These are phyloP conservation scores for Cladosporium phlei DNA, from an alignment of 2,329 filamentous ascomycete species.

Conservation along the genomic window DNA sequence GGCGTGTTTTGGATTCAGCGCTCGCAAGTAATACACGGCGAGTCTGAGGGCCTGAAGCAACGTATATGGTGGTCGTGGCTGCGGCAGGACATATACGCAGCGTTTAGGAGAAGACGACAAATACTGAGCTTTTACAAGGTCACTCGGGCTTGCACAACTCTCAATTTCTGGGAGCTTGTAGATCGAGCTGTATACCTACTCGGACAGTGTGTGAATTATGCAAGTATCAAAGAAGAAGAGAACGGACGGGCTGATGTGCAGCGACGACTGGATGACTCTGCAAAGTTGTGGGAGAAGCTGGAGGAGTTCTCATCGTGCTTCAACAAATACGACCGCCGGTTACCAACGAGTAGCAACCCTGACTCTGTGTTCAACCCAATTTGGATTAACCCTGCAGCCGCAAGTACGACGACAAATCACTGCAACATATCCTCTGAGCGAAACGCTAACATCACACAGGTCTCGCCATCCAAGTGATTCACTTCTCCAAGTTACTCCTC, in stretches of 20 bases:
- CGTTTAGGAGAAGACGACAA: constrained; percentile 52
- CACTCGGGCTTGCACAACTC: constrained; percentile 40
- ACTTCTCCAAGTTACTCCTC: constrained; percentile 48
- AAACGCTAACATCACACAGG: constrained; percentile 15
- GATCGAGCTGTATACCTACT: constrained; percentile 50
- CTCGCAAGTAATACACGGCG: constrained; percentile 54
- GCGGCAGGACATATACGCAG: constrained; percentile 59
- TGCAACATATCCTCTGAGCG: neutral
- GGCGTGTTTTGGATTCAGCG: constrained; percentile 61
- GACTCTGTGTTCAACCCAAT: constrained; percentile 38
- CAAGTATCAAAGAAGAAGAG: constrained; percentile 44
- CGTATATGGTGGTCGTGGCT: constrained; percentile 59
- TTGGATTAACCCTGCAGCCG: constrained; percentile 47
- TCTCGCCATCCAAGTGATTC: constrained; percentile 47
- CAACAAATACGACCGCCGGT: constrained; percentile 37
- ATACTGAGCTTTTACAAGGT: constrained; percentile 55
- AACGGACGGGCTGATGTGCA: constrained; percentile 36
- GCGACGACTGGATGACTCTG: constrained; percentile 41
- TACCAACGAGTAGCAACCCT: constrained; percentile 28
- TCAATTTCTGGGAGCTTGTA: constrained; percentile 50
- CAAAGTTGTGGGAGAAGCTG: constrained; percentile 42
- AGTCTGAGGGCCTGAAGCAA: constrained; percentile 49
- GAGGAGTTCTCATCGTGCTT: constrained; percentile 45
- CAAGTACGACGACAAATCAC: constrained; percentile 25
- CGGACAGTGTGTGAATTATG: constrained; percentile 53